These are phyloP conservation scores for Tylopilus cervinicoccineus DNA, from an alignment of 768 basidiomycete genomes.

Conservation along the genomic window DNA sequence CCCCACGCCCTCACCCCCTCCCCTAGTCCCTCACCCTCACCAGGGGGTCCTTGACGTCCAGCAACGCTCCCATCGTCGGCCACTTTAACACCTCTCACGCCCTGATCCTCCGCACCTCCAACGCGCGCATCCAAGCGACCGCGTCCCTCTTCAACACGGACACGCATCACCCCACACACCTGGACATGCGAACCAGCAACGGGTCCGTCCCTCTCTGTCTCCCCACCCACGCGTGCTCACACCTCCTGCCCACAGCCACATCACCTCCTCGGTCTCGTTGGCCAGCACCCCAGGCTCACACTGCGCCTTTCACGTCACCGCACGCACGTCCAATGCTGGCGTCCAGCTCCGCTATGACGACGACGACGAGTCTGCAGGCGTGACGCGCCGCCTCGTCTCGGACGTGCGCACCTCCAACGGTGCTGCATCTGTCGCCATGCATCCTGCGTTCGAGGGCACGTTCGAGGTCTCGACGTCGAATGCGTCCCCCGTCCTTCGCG, in stretches of 20 bases:
- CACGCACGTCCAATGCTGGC: constrained; percentile 33
- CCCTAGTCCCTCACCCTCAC: constrained; percentile 33
- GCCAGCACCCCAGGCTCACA: constrained; percentile 20
- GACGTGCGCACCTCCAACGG: constrained; percentile 33
- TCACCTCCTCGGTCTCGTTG: constrained; percentile 26
- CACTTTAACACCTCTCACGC: constrained; percentile 30
- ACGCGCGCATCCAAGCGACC: constrained; percentile 28
- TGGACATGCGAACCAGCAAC: constrained; percentile 24
- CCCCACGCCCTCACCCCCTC: too few species aligned
- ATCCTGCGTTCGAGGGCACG: constrained; percentile 38
- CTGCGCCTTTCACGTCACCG: constrained; percentile 30
- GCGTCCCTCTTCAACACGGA: constrained; percentile 20
- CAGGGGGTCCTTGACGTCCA: constrained; percentile 21
- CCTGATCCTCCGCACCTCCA: constrained; percentile 33
- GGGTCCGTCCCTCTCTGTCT: constrained; percentile 5
- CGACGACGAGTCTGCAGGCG: constrained; percentile 27
- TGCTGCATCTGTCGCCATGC: constrained; percentile 24
- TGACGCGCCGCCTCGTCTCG: constrained; percentile 32
- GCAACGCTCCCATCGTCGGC: constrained; percentile 36
- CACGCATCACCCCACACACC: background rate
- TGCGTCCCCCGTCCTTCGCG: background rate
- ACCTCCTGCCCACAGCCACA: constrained; percentile 6
- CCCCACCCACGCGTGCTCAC: background rate
- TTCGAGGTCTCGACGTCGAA: constrained; percentile 33
- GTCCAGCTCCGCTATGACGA: constrained; percentile 27